A percentile compares a stretch with the other conserved stretches of the same genome.
These are phyloP conservation scores for Pholiota molesta DNA, from an alignment of 768 basidiomycete genomes.

Conservation along the genomic window DNA sequence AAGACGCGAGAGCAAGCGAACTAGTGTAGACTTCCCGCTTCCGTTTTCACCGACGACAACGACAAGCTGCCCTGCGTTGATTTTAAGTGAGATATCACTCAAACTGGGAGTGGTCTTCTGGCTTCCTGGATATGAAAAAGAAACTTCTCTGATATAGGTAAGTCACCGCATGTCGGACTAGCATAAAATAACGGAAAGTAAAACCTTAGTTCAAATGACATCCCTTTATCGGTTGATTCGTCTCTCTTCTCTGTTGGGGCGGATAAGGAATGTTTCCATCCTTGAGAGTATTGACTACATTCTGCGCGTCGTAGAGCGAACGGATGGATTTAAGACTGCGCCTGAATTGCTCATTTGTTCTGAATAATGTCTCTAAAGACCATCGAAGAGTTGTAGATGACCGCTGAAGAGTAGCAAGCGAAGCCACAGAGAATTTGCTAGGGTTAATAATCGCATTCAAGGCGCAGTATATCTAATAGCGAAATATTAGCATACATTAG, in stretches of 20 bases:
- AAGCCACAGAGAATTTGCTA: constrained; percentile 35
- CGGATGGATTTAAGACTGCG: neutral
- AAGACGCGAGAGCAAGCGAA: constrained; percentile 52
- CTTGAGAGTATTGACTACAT: constrained; percentile 25
- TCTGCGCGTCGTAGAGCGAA: neutral
- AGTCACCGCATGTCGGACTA: neutral
- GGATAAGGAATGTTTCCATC: constrained; percentile 32
- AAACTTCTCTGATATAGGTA: constrained; percentile 42
- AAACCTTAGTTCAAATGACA: constrained; percentile 29
- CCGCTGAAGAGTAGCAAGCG: constrained; percentile 35
- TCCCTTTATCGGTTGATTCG: constrained; percentile 18
- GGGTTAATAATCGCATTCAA: constrained; percentile 33
- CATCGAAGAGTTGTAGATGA: constrained; percentile 16
- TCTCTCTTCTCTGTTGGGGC: constrained; percentile 7
- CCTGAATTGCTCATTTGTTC: neutral
- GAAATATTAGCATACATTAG: neutral
- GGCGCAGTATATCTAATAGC: constrained; percentile 39
- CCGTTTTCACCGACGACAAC: constrained; percentile 64
- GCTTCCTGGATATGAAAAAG: constrained; percentile 54
- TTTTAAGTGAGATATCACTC: constrained; percentile 41
- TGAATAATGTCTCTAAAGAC: neutral
- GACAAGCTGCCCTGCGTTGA: constrained; percentile 50
- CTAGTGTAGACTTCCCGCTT: constrained; percentile 56
- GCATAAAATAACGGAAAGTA: neutral
- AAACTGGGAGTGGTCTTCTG: constrained; percentile 38